Percentiles rank a stretch among this genome's conserved stretches.
phyloP scores from a whole-genome alignment of 176 grass and related monocot genomes.

The Thalia dealbata region DNA sequence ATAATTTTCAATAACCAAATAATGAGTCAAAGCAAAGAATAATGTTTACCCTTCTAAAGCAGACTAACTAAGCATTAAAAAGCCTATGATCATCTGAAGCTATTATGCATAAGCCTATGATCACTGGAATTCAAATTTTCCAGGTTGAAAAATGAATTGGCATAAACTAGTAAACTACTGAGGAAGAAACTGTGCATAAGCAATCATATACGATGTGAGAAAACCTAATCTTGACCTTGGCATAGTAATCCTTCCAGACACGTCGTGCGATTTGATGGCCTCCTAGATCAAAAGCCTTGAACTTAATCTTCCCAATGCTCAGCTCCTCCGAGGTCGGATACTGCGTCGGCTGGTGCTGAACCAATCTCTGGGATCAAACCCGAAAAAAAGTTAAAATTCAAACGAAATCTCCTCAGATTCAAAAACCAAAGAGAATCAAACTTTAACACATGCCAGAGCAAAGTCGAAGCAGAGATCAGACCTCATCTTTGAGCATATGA shows the following conservation, averaged over 20 bases:
- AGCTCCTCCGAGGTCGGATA: slow-evolving; percentile 83
- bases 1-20: no score
- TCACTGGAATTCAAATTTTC: no score
- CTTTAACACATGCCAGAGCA: neutral
- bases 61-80: no score
- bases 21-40: no score
- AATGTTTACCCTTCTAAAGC: neutral
- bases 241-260: slow-evolving; percentile 97
- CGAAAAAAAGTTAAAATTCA: neutral
- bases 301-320: slow-evolving; percentile 78
- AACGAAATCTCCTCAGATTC: slow-evolving; percentile 5
- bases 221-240: slow-evolving; percentile 36
- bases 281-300: slow-evolving; percentile 87
- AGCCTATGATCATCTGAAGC: no score
- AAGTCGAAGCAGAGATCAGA: neutral
- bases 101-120: no score
- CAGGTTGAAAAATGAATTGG: no score
- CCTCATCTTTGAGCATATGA: slow-evolving; percentile 91
- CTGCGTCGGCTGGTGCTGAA: slow-evolving; percentile 84
- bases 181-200: no score
- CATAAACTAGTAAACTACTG: no score
- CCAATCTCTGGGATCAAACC: slow-evolving; percentile 45
- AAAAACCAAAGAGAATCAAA: neutral
- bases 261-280: slow-evolving; percentile 90
- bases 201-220: no score